A percentile compares a stretch with the other conserved stretches of the same genome.
These are phyloP conservation scores for Albizia julibrissin DNA, from an alignment of 306 rosid genomes.

Conservation along the genomic window DNA sequence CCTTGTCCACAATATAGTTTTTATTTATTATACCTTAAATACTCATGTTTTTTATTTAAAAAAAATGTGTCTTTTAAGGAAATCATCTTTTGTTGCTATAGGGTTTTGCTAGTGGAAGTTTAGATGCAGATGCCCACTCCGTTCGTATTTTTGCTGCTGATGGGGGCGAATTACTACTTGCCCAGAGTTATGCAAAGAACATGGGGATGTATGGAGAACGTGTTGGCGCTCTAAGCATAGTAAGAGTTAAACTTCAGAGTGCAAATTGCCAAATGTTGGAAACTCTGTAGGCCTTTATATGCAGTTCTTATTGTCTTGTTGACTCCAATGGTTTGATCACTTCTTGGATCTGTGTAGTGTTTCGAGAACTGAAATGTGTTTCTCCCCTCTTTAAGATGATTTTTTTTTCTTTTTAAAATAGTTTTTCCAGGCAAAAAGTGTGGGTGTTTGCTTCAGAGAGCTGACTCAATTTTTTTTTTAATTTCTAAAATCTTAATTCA, in stretches of 20 bases:
- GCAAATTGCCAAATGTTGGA: conserved; percentile 22
- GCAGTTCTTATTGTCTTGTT: background rate
- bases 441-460: background rate
- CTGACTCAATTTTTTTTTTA: conserved; percentile 10
- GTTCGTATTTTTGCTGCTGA: conserved; percentile 92
- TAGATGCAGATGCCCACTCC: conserved; percentile 88
- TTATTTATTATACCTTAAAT: conserved; percentile 7
- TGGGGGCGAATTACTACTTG: conserved; percentile 88
- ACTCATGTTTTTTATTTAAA: background rate
- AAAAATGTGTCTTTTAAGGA: background rate
- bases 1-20: background rate
- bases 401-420: background rate
- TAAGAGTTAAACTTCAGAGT: conserved; percentile 43
- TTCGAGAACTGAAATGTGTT: background rate
- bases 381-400: background rate
- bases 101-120: conserved; percentile 99
- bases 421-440: background rate
- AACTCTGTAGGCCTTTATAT: background rate
- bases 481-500: conserved; percentile 28
- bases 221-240: conserved; percentile 95
- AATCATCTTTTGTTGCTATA: conserved; percentile 27
- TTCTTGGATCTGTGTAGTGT: conserved; percentile 18
- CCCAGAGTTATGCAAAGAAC: conserved; percentile 98
- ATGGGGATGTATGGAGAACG: conserved; percentile 99
- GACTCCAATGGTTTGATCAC: background rate